phyloP scores from a whole-genome alignment of 352 stramenopile species.

The Pythium chondricola region DNA sequence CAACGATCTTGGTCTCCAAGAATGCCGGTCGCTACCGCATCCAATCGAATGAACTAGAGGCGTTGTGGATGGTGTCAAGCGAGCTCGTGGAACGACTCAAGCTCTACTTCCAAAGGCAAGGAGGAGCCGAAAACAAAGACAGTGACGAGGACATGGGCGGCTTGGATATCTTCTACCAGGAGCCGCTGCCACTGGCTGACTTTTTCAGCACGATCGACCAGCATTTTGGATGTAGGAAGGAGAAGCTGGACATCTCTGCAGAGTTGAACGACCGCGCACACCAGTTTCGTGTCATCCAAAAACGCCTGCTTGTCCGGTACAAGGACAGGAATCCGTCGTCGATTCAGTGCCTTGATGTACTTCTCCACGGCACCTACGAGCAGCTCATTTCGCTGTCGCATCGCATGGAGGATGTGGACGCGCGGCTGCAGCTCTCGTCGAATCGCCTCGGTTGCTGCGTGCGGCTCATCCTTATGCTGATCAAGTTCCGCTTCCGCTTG shows the following conservation, averaged over 20 bases:
- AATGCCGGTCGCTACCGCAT: conserved; percentile 85
- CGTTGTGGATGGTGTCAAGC: conserved; percentile 72
- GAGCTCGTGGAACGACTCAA: conserved; percentile 67
- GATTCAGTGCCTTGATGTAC: conserved; percentile 74
- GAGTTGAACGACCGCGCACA: conserved; percentile 82
- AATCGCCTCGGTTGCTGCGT: conserved; percentile 74
- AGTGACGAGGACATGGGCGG: conserved; percentile 5
- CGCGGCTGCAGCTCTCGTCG: conserved; percentile 37
- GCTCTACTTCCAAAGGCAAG: conserved; percentile 26
- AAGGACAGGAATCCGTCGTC: conserved; percentile 83
- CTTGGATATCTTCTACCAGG: conserved; percentile 73
- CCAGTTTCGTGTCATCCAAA: conserved; percentile 88
- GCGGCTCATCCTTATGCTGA: conserved; percentile 77
- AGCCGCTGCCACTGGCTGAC: conserved; percentile 77
- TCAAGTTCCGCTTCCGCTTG: conserved; percentile 76
- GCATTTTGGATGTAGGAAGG: conserved; percentile 69
- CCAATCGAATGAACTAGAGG: conserved; percentile 77
- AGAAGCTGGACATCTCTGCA: conserved; percentile 51
- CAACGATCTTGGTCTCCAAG: conserved; percentile 88
- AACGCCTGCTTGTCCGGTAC: conserved; percentile 86
- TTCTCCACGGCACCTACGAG: conserved; percentile 84
- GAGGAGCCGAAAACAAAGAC: conserved; percentile 20
- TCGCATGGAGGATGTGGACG: conserved; percentile 55
- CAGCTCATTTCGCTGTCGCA: conserved; percentile 73
- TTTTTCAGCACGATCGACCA: conserved; percentile 86